These are phyloP conservation scores for Dendrobium officinale DNA, from an alignment of 106 monocot species.

Conservation along the genomic window DNA sequence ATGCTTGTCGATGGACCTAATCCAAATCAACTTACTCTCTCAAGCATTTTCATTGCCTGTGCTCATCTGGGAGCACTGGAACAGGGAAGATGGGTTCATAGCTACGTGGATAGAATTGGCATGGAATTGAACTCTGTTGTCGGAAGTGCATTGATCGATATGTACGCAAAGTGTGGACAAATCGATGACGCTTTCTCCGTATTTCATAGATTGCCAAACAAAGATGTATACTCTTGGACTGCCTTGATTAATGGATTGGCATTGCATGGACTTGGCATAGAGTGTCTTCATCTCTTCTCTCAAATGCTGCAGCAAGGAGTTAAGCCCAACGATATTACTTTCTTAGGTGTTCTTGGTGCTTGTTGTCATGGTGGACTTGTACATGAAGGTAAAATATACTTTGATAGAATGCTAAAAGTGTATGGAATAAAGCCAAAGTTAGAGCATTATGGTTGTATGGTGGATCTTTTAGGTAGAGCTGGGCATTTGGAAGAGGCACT, in stretches of 20 bases:
- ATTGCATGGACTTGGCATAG: slow-evolving; percentile 23
- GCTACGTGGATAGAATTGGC: slow-evolving; percentile 1
- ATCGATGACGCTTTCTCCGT: slow-evolving; percentile 16
- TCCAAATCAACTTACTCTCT: slow-evolving; percentile 9
- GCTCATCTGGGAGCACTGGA: slow-evolving; percentile 16
- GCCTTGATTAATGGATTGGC: slow-evolving; percentile 48
- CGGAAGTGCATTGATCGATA: slow-evolving; percentile 26
- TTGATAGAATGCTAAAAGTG: slow-evolving; percentile 28
- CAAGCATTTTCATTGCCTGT: slow-evolving; percentile 5
- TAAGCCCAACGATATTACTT: slow-evolving; percentile 36
- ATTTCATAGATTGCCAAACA: slow-evolving; percentile 10
- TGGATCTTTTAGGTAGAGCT: slow-evolving; percentile 45
- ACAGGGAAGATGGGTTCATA: slow-evolving; percentile 16
- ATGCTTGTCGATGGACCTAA: slow-evolving; percentile 4
- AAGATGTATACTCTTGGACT: slow-evolving; percentile 35
- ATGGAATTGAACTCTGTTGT: neutral
- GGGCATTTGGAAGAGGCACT: slow-evolving; percentile 41
- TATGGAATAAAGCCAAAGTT: slow-evolving; percentile 36
- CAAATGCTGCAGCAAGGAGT: slow-evolving; percentile 19
- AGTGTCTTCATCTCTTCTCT: slow-evolving; percentile 34
- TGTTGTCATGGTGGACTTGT: slow-evolving; percentile 41
- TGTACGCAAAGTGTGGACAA: slow-evolving; percentile 56
- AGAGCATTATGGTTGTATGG: slow-evolving; percentile 62
- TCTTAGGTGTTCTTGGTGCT: slow-evolving; percentile 45
- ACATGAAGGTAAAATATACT: slow-evolving; percentile 29